Conservation (phyloP, 768 basidiomycete species). For the Rhodotorula kratochvilovae region DNA sequence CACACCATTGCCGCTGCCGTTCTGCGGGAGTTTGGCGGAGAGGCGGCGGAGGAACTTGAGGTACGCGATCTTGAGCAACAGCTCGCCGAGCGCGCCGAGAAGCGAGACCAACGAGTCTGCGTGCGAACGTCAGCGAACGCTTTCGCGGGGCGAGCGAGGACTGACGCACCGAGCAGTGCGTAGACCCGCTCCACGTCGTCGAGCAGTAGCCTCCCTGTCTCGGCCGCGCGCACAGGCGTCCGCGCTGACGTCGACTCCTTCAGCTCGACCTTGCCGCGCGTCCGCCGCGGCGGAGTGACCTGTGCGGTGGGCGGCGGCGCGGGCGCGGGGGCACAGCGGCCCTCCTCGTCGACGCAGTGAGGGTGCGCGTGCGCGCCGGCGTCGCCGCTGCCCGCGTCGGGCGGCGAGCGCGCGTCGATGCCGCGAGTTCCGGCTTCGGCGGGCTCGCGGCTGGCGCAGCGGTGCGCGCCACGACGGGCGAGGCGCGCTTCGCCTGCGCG, state of each 20-base stretch:
- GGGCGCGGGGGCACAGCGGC: neutral
- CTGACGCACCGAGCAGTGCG: constrained; percentile 36
- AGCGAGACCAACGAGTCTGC: constrained; percentile 52
- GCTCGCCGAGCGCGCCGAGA: constrained; percentile 65
- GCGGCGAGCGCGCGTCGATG: neutral
- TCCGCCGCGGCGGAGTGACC: constrained; percentile 26
- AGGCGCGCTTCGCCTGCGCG: constrained; percentile 47
- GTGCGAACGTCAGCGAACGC: neutral
- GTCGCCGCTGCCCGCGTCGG: constrained; percentile 5
- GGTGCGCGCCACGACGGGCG: neutral
- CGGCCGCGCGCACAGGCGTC: neutral
- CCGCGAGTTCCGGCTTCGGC: neutral
- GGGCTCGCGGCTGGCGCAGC: neutral
- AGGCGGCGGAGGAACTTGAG: constrained; percentile 64
- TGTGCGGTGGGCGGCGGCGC: neutral
- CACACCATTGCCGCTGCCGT: neutral
- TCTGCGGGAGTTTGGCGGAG: neutral
- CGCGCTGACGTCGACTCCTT: neutral
- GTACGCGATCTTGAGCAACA: constrained; percentile 62
- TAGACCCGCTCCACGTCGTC: constrained; percentile 36
- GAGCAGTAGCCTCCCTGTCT: constrained; percentile 3
- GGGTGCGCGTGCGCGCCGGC: neutral
- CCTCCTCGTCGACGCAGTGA: neutral
- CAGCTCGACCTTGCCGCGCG: constrained; percentile 1
- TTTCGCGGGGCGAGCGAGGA: too few species aligned